These are phyloP conservation scores for Steccherinum ochraceum DNA, from an alignment of 768 basidiomycete genomes.

Conservation along the genomic window DNA sequence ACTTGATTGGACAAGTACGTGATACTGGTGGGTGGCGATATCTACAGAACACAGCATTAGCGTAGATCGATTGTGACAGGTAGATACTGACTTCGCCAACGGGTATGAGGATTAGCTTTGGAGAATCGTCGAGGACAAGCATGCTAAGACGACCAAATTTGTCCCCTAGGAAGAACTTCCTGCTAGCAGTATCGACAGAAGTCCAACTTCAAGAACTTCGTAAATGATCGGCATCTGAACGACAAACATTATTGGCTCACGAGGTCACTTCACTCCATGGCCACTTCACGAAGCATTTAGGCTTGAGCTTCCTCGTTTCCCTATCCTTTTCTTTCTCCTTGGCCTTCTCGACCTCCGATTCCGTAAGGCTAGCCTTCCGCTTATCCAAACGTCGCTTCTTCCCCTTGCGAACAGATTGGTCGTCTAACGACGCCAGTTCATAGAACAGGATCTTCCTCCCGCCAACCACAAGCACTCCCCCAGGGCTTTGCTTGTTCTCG, in stretches of 20 bases:
- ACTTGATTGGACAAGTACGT: conserved; percentile 66
- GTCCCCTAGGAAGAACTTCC: conserved; percentile 61
- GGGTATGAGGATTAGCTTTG: conserved; percentile 48
- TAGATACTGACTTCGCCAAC: conserved; percentile 60
- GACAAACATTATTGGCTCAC: too few relatives aligned
- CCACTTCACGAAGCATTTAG: conserved; percentile 58
- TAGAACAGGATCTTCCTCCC: conserved; percentile 59
- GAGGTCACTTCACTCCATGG: conserved; percentile 69
- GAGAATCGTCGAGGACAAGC: conserved; percentile 45
- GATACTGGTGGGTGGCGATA: conserved; percentile 63
- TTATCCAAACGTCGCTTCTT: conserved; percentile 49
- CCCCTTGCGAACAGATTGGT: conserved; percentile 45
- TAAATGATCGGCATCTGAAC: too few relatives aligned
- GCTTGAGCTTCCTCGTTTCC: conserved; percentile 47
- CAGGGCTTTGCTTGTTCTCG: conserved; percentile 34
- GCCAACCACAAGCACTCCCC: conserved; percentile 69
- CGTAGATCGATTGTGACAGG: neutral
- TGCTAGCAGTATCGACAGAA: conserved; percentile 36
- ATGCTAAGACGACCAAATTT: conserved; percentile 63
- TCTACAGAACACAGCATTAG: conserved; percentile 34
- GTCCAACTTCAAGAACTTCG: too few relatives aligned
- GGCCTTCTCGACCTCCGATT: conserved; percentile 37
- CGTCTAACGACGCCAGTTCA: conserved; percentile 43
- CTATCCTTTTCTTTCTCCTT: conserved; percentile 52
- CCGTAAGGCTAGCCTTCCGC: conserved; percentile 41